A percentile compares a stretch with the other conserved stretches of the same genome.
phyloP scores from a whole-genome alignment of 257 asterid genomes.

The Fraxinus excelsior region DNA sequence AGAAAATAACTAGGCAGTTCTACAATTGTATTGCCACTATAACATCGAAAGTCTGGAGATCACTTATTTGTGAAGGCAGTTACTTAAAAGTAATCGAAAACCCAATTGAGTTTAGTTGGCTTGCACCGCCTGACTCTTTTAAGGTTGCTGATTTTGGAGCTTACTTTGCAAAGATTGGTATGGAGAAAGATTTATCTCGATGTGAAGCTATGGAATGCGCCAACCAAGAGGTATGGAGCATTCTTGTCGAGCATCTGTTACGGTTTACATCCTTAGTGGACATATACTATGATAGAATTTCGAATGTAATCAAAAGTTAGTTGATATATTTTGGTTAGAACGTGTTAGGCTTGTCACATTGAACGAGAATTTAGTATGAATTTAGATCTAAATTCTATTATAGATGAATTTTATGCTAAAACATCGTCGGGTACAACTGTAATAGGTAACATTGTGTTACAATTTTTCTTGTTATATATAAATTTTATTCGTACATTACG shows the following conservation, averaged over 20 bases:
- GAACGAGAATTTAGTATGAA: too few relatives aligned
- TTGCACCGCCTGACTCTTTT: conserved; percentile 22
- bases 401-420: too few relatives aligned
- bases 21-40: conserved; percentile 37
- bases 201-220: conserved; percentile 19
- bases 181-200: conserved; percentile 3
- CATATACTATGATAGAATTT: conserved; percentile 5
- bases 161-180: neutral
- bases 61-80: conserved; percentile 36
- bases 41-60: conserved; percentile 48
- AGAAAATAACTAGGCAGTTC: conserved; percentile 32
- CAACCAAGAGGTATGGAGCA: conserved; percentile 42
- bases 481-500: too few relatives aligned
- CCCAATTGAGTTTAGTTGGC: conserved; percentile 49
- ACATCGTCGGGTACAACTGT: too few relatives aligned
- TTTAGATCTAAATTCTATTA: too few relatives aligned
- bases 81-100: conserved; percentile 43
- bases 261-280: conserved; percentile 33
- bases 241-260: conserved; percentile 49
- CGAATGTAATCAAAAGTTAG: too few relatives aligned
- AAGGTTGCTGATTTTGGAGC: neutral
- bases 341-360: too few relatives aligned
- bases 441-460: too few relatives aligned
- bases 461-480: too few relatives aligned
- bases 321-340: neutral